Evolutionary conservation across 768 basidiomycete species (phyloP), one percentile per base, ranked within the genome.

Genomic region (Hericium erinaceus): DNA sequence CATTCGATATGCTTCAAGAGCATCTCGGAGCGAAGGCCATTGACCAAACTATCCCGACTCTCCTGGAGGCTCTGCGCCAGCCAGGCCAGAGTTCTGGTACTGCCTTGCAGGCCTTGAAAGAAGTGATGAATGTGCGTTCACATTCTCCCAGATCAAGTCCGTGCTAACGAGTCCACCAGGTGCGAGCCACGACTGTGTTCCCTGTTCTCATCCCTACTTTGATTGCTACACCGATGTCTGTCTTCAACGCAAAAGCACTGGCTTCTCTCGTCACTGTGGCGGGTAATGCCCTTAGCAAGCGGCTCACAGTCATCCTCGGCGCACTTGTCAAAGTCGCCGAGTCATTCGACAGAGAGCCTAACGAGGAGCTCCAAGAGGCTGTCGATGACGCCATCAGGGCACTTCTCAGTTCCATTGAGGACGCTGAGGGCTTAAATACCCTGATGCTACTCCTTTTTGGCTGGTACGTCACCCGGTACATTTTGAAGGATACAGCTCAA

Each of bases 61-160:
- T 98, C 0, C 70, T 99, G 55, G 93, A 94, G 64, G 95, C 95
- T 1, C 84, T 98, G 39, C 85, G 92, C 16, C 89, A 93, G 69
- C 92, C 94, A 13, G 95, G 95, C 4, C 88, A 87, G 64, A 83
- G 88, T 18, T 95, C 95, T n/a, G 94, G 92, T 10, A 98, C 95
- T 15, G 95, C 97, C 11, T 75, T 98, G 39, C 86, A 94, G 66
- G 97, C 97, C 0, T 74, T 98, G 40, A 85, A 80, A 57, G 95
- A 98, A 75, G 92, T 98, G 63, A 95, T 95, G 90, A 84, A 80
- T 62, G 92, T 93, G 74, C 3, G 16, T 2, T 37, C 4, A 28
- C 54, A 39, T 48, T 33, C 2, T 8, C 49, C 11, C n/a, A 39
- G 15, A 11, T 39, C 48, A 33, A 54, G 22, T n/a, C 15, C 26